Evolutionary conservation across 257 asterid genomes (phyloP).

Genomic region (Primulina tabacum): DNA sequence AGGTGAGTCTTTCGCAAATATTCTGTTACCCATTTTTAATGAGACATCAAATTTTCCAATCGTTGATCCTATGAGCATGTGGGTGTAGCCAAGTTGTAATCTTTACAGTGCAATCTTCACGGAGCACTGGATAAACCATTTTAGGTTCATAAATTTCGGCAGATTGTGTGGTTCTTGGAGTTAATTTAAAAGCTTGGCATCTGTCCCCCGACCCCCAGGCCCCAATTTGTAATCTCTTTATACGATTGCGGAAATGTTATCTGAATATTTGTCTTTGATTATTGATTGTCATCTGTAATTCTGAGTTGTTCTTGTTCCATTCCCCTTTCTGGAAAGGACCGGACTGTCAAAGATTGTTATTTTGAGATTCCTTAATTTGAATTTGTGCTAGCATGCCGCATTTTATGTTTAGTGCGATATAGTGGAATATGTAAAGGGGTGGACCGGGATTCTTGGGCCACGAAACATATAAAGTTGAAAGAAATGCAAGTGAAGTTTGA

Average conservation of each 20-base stretch:
- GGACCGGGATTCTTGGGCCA: not conserved
- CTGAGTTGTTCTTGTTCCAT: not conserved
- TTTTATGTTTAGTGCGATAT: not conserved
- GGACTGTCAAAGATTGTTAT: conserved; percentile 3
- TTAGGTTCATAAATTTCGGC: too few relatives aligned
- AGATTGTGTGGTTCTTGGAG: too few relatives aligned
- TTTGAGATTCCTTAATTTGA: conserved; percentile 5
- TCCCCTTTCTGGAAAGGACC: not conserved
- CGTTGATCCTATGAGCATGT: not conserved
- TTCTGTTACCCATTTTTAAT: not conserved
- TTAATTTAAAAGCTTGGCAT: too few relatives aligned
- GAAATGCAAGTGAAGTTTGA: not conserved
- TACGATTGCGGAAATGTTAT: not conserved
- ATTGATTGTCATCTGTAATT: not conserved
- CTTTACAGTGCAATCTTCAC: not conserved
- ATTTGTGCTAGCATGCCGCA: not conserved
- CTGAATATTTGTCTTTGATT: not conserved
- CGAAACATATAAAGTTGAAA: not conserved
- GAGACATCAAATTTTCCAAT: not conserved
- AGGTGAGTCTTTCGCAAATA: conserved; percentile 29
- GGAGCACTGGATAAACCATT: not conserved
- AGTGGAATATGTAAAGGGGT: not conserved
- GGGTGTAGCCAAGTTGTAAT: not conserved
- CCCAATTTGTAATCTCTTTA: not conserved
- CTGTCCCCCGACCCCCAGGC: too few relatives aligned